A percentile compares a stretch with the other conserved stretches of the same genome.
phyloP scores from a whole-genome alignment of 345 rosid species.

The Eutrema heterophyllum region DNA sequence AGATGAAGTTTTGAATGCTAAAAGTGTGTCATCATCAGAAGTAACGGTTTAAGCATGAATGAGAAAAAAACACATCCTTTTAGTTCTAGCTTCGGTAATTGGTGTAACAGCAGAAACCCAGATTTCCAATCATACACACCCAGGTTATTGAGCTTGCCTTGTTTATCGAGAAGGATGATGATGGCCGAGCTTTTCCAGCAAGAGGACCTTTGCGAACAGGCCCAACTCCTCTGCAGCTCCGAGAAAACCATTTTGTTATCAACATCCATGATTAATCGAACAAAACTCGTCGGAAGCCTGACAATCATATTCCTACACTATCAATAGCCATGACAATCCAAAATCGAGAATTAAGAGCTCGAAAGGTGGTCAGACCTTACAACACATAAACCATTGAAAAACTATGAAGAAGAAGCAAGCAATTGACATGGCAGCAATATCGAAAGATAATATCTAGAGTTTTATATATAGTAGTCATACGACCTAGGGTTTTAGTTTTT shows the following conservation, averaged over 20 bases:
- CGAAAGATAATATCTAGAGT: no score
- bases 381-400: no score
- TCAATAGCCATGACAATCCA: no score
- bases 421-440: no score
- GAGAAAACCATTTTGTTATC: conserved; percentile 20
- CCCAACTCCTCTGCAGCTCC: conserved; percentile 63
- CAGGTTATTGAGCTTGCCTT: conserved; percentile 91
- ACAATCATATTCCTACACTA: no score
- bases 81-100: conserved; percentile 35
- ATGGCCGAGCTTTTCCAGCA: conserved; percentile 58
- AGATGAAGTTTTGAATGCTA: conserved; percentile 5
- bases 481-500: no score
- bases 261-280: no score
- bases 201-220: conserved; percentile 68
- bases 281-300: no score
- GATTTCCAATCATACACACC: conserved; percentile 43
- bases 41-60: conserved; percentile 18
- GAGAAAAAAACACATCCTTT: conserved; percentile 37
- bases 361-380: no score
- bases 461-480: no score
- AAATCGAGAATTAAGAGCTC: no score
- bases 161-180: conserved; percentile 61
- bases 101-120: conserved; percentile 37
- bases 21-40: conserved; percentile 5
- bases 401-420: no score